Evolutionary conservation across 2,329 filamentous ascomycete species (phyloP), one percentile per base, ranked within the genome.

Genomic region (Metarhizium album): DNA sequence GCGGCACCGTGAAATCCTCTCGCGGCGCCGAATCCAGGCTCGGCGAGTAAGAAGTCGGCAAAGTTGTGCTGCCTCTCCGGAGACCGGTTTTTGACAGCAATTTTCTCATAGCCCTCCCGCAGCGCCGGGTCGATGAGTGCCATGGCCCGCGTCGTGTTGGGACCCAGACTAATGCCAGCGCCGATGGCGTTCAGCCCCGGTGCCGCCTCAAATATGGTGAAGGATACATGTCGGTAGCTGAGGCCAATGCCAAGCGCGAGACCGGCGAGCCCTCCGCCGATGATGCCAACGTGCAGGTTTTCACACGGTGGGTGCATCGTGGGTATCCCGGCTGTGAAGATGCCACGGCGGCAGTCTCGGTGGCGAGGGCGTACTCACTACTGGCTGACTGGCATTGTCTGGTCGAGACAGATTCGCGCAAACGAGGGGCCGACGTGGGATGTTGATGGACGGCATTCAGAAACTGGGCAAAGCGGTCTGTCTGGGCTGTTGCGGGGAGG

Each of bases 231-330:
- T 35, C 74, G 71, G 2, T 64, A 64, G 40, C 71, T 64, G 0
- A 79, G 67, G 14, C 67, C 74, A 0, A 76, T 63, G 1, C 73
- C 73, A 1, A 78, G 66, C 16, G 70, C 68, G 9, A 78, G 58
- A 7, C 75, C 76, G 3, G 71, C 76, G 52, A 71, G 78, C 58
- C 69, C 80, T 49, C 65, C 78, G 55, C 69, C 80, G 14, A 78
- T 60, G 20, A 79, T 71, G 48, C 73, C 75, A 11, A 45, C 24
- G 20, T 24, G 29, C 22, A 16, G 29, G 27, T 13, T 43, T 37
- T 16, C 16, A 18, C 20, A 8, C n/a, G 23, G 24, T 37, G 22
- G 14, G 16, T 18, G 18, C 20, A 51, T 33, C 16, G 8, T 37
- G 16, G 5, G 16, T 37, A 14, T 37, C n/a, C n/a, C 5, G 35